phyloP scores from a whole-genome alignment of 2,329 filamentous ascomycete genomes.

The Botrytis byssoidea region DNA sequence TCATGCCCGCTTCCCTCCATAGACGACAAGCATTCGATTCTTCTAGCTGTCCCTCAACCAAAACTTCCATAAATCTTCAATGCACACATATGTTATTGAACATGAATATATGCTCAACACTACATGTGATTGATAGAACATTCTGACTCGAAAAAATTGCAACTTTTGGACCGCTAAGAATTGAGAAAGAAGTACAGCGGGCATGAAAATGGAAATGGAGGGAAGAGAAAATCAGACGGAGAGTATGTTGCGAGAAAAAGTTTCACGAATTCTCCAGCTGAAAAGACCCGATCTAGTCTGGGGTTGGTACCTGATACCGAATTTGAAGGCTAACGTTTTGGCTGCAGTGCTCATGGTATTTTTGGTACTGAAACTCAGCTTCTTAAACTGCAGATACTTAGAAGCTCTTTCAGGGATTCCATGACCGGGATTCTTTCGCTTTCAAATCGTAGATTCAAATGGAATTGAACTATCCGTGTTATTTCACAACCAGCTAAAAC shows the following conservation, averaged over 20 bases:
- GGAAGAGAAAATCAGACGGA: rapidly evolving
- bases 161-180: too few relatives aligned
- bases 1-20: not conserved
- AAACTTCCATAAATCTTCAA: not conserved
- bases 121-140: not conserved
- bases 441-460: not conserved
- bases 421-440: not conserved
- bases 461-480: too few relatives aligned
- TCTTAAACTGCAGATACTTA: not conserved
- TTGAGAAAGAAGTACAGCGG: too few relatives aligned
- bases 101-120: too few relatives aligned
- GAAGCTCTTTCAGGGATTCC: not conserved
- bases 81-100: not conserved
- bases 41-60: not conserved
- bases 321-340: too few relatives aligned
- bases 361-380: not conserved
- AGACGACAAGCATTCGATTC: not conserved
- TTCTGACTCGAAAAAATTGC: not conserved
- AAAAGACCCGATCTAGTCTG: too few relatives aligned
- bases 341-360: not conserved
- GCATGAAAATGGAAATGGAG: too few relatives aligned
- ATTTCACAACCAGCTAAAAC: too few relatives aligned
- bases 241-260: too few relatives aligned
- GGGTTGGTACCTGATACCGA: too few relatives aligned
- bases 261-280: too few relatives aligned